Conservation (phyloP, 1,284 basidiomycete species). For the Trichosporon sp. region DNA sequence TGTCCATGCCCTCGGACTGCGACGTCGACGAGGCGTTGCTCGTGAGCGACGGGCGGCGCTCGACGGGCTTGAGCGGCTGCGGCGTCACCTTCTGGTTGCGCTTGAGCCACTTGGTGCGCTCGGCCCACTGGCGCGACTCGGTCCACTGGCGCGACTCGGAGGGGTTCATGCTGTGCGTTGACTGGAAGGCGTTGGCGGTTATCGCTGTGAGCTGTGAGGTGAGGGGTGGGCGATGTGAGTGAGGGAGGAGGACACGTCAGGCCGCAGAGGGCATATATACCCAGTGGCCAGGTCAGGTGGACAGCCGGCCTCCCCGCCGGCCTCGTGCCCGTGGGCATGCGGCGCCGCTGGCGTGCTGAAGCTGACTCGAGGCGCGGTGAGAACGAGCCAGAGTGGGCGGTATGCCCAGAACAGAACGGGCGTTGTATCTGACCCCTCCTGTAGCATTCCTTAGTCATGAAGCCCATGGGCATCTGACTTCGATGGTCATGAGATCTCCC, state of each 20-base stretch:
- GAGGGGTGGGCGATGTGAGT: background rate
- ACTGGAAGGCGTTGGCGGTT: background rate
- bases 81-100: background rate
- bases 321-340: background rate
- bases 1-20: background rate
- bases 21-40: background rate
- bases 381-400: background rate
- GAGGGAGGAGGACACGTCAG: background rate
- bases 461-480: background rate
- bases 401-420: no score
- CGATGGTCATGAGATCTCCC: background rate
- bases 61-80: background rate
- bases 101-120: slow-evolving; percentile 2
- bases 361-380: background rate
- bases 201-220: background rate
- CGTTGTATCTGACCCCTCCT: background rate
- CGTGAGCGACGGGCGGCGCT: background rate
- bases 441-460: background rate
- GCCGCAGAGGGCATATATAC: background rate
- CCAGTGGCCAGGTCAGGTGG: background rate
- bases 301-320: background rate
- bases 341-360: background rate
- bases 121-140: slow-evolving; percentile 3
- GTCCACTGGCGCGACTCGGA: slow-evolving; percentile 4
- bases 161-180: background rate